Evolutionary conservation across 179 eudicot species (phyloP).

Genomic region (Camellia oleifera): DNA sequence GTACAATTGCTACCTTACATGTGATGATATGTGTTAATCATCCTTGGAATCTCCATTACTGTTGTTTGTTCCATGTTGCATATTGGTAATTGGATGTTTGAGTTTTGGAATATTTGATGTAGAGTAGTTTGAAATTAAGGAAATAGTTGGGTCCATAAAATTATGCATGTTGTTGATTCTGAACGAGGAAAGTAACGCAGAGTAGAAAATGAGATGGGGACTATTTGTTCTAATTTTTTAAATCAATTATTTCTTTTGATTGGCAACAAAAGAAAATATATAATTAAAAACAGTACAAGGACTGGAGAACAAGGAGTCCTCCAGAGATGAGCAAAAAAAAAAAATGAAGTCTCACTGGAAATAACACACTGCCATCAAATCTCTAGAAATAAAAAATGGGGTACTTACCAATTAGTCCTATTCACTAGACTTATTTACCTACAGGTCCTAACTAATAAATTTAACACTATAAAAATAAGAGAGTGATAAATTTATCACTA

Average conservation of each 20-base stretch:
- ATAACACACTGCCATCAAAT: too few relatives aligned
- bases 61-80: not conserved
- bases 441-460: too few relatives aligned
- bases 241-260: not conserved
- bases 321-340: too few relatives aligned
- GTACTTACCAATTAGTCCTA: too few relatives aligned
- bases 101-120: not conserved
- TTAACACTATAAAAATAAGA: too few relatives aligned
- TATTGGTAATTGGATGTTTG: not conserved
- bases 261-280: too few relatives aligned
- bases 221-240: not conserved
- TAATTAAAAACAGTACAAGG: not conserved
- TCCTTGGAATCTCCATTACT: not conserved
- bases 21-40: not conserved
- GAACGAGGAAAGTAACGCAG: too few relatives aligned
- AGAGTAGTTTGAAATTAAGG: not conserved
- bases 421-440: too few relatives aligned
- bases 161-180: not conserved
- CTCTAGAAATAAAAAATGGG: too few relatives aligned
- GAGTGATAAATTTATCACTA: too few relatives aligned
- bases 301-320: not conserved
- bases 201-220: not conserved
- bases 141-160: not conserved
- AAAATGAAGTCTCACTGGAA: too few relatives aligned
- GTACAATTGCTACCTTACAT: not conserved